Percentiles rank a stretch among this genome's conserved stretches.
These are phyloP conservation scores for Trichosanthes cucumerina DNA, from an alignment of 306 rosid species.

Conservation along the genomic window DNA sequence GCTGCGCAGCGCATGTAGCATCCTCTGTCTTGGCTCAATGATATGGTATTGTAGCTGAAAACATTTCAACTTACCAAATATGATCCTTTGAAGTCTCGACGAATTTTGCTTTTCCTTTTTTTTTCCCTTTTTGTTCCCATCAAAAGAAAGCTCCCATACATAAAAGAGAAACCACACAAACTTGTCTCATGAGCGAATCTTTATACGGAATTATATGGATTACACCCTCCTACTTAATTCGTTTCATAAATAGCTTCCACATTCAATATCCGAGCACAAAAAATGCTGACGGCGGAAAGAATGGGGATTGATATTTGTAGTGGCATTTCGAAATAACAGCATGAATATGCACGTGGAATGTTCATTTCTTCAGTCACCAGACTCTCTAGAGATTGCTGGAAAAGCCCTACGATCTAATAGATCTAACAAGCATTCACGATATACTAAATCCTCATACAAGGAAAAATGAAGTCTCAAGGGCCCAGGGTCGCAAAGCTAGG, in stretches of 20 bases:
- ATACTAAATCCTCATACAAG: background rate
- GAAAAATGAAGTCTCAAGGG: background rate
- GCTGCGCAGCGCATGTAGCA: too few relatives aligned
- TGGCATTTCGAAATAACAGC: background rate
- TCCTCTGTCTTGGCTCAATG: background rate
- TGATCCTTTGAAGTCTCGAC: background rate
- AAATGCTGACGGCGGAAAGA: background rate
- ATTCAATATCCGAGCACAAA: background rate
- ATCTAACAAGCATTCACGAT: background rate
- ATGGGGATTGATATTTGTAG: background rate
- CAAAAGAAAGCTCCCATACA: background rate
- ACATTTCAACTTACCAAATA: background rate
- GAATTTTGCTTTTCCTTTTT: background rate
- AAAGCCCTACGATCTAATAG: background rate
- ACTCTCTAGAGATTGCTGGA: background rate
- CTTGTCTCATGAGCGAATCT: too few relatives aligned
- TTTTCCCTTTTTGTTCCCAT: background rate
- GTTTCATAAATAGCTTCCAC: background rate
- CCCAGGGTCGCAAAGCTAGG: background rate
- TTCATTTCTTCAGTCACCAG: background rate
- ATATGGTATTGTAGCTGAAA: background rate
- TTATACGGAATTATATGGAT: background rate
- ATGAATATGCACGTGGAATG: background rate
- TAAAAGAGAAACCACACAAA: background rate
- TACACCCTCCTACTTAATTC: background rate